A percentile compares a stretch with the other conserved stretches of the same genome.
These are phyloP conservation scores for Chrysoporthe puriensis DNA, from an alignment of 2,329 filamentous ascomycete genomes.

Conservation along the genomic window DNA sequence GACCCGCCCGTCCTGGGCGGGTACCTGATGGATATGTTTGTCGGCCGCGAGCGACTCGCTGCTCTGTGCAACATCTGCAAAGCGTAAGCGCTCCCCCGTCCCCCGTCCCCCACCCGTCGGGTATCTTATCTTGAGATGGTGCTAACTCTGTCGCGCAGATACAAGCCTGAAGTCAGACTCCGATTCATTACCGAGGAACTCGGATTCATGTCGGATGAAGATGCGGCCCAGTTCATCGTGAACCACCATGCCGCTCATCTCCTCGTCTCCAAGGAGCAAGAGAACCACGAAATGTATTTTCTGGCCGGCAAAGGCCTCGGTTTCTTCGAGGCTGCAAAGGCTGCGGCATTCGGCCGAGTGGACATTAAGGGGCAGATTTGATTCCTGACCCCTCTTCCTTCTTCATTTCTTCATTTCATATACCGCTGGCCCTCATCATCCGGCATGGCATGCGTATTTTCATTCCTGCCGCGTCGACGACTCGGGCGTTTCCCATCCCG, in stretches of 20 bases:
- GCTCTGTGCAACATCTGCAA: constrained; percentile 91
- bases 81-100: constrained; percentile 72
- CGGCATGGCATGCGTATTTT: constrained; percentile 7
- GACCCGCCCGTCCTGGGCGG: constrained; percentile 88
- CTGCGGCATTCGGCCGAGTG: constrained; percentile 79
- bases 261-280: constrained; percentile 67
- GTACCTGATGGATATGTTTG: constrained; percentile 99
- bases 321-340: constrained; percentile 75
- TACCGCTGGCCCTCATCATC: constrained; percentile 7
- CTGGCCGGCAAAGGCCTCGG: constrained; percentile 72
- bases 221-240: constrained; percentile 88
- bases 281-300: constrained; percentile 70
- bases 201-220: constrained; percentile 89
- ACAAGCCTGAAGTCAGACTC: constrained; percentile 87
- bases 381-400: constrained; percentile 36
- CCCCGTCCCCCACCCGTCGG: background rate
- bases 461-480: constrained; percentile 13
- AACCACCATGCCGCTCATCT: constrained; percentile 76
- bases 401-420: constrained; percentile 14
- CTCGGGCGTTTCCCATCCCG: constrained; percentile 10
- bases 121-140: background rate
- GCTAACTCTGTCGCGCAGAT: constrained; percentile 56
- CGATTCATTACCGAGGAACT: constrained; percentile 95
- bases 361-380: constrained; percentile 98
- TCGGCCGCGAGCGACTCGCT: constrained; percentile 87